Base-by-base conservation (phyloP, 164 flowering plant species). In the Brasenia schreberi region DNA sequence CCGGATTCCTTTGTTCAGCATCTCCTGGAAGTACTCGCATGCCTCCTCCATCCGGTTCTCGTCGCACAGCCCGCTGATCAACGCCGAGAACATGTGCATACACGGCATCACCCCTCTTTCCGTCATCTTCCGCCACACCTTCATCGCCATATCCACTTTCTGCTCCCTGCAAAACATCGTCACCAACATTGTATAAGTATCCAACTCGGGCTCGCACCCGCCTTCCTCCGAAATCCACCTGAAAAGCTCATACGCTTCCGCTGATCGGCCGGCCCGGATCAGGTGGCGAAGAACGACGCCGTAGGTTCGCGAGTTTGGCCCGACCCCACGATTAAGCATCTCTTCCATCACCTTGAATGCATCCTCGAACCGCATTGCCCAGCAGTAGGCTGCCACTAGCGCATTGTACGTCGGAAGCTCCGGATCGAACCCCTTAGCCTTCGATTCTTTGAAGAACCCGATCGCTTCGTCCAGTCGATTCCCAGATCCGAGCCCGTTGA, bases 321-420 rank as follows among this genome's bases (percentile, higher is more conserved):
- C 87, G 61, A 90, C 68, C 49, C 84, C 84, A 65, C 43, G 44
- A 49, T 59, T 74, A 68, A 73, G 80, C 96, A 93, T 93, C 83
- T 93, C 89, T 10, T 85, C 85, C 58, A 88, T 74, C 14, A 82
- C 64, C 70, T 73, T 67, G 63, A 67, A 79, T 1, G 87, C 96
- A 66, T 90, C 92, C 4, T 74, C 17, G 58, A 86, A 80, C 66
- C 74, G 69, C 81, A 11, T 39, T 5, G 92, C 80, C 77, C 80
- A 85, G 60, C 96, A 90, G 66, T 80, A 90, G 23, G 92, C 74
- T 58, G 94, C 90, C 33, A 90, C 90, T 61, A 88, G 69, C 44
- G 97, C 92, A 78, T 87, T 93, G 62, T 87, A 92, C 23, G 97
- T 88, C 12, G 90, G 89, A 44, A 77, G 69, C 68, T 86, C 96